Evolutionary conservation across 2,329 filamentous ascomycete genomes (phyloP).

Genomic region (Didymella keratinophila): DNA sequence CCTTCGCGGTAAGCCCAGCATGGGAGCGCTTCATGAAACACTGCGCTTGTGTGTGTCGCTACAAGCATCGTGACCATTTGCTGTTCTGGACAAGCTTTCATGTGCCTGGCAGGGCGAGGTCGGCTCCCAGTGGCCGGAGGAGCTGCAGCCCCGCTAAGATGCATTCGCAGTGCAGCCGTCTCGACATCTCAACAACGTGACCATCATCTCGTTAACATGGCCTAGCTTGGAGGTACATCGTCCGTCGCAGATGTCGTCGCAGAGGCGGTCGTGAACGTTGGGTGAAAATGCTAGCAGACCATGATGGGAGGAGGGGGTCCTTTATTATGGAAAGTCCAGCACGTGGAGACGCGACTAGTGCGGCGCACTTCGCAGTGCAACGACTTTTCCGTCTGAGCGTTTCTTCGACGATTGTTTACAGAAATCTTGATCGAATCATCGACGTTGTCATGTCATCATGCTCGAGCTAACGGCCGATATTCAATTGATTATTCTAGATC

Average conservation of each 20-base stretch:
- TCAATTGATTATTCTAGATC: not conserved
- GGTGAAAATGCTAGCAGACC: too few relatives aligned
- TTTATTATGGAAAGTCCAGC: not conserved
- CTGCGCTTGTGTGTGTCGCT: constrained; percentile 15
- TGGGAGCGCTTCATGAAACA: constrained; percentile 34
- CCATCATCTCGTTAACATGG: not conserved
- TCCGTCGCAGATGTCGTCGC: too few relatives aligned
- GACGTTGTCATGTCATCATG: not conserved
- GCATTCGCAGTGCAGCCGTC: not conserved
- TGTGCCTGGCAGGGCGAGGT: constrained; percentile 23
- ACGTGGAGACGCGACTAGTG: not conserved
- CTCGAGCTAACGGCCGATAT: not conserved
- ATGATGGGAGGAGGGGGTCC: too few relatives aligned
- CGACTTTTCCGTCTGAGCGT: not conserved
- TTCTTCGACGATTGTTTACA: not conserved
- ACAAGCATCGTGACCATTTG: constrained; percentile 29
- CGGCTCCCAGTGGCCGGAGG: constrained; percentile 19
- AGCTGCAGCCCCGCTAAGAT: constrained; percentile 2
- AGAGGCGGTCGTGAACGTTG: too few relatives aligned
- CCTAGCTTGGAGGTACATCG: not conserved
- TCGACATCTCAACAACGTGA: not conserved
- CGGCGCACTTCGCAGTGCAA: not conserved
- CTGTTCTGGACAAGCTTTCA: constrained; percentile 28
- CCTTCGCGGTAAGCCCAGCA: constrained; percentile 11
- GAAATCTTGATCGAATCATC: not conserved